Base-by-base conservation (phyloP, 2,329 filamentous ascomycete genomes). In the Rutstroemia sp. region DNA sequence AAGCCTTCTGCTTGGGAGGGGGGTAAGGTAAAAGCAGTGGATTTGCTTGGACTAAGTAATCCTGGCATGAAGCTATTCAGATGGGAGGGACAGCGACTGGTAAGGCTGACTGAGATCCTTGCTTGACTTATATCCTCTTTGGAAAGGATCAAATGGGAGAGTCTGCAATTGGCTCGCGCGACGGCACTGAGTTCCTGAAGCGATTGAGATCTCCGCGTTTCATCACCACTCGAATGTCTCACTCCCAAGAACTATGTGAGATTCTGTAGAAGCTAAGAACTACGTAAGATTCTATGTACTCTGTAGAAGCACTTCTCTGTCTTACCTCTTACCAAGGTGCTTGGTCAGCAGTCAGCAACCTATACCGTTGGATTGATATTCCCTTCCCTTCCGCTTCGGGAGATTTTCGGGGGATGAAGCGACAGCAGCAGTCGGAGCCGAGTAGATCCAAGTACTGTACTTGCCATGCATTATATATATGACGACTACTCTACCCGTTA, bases 91-190 rank as follows among this genome's bases (percentile, higher is more conserved):
- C 21, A 25, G 14, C 19, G 16, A 59, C 53, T 59, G 57, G 57
- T 55, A 57, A 55, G 59, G 59, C 59, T 60, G 54, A 55, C 30
- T 55, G 36, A 40, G 7, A 19, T 49, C 21, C 42, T 46, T 46
- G 42, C 25, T 21, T 12, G 12, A 21, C 19, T 46, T 25, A 3
- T 12, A 46, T 17, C 17, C 42, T 8, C 7, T 7, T 42, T n/a
- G 16, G 39, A 19, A 42, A n/a, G 39, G 14, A 19, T 30, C 25
- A 21, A 47, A 30, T 27, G 51, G 36, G 47, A 19, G 42, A 47
- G 19, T 12, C 7, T 30, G 39, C 21, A 25, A 48, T 54, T 48
- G 30, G 51, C n/a, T 27, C 9, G 25, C 5, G 3, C 36, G 27
- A 10, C 42, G 42, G 51, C 38, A 48, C 17, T 27, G 21, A 21